phyloP scores from a whole-genome alignment of 345 rosid species.

The Isatis tinctoria region DNA sequence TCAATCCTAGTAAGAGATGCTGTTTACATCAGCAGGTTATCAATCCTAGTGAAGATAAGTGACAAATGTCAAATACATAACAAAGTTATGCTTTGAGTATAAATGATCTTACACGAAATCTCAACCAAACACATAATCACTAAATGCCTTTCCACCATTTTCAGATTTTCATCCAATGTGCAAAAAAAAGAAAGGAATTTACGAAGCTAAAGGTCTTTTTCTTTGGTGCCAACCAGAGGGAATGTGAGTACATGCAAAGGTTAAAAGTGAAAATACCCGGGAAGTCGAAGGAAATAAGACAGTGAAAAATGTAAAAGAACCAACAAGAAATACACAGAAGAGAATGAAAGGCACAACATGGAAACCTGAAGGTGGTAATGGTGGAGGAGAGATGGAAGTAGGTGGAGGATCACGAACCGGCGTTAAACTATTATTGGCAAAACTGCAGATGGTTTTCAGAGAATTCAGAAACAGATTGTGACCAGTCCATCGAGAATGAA shows the following conservation, averaged over 20 bases:
- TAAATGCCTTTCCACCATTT: not conserved
- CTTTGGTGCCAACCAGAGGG: too few relatives aligned
- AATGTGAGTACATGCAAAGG: too few relatives aligned
- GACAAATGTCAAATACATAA: not conserved
- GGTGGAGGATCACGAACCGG: conserved; percentile 42
- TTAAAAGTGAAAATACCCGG: not conserved
- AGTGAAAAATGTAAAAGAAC: not conserved
- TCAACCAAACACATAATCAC: not conserved
- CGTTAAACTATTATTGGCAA: conserved; percentile 35
- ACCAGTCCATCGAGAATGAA: not conserved
- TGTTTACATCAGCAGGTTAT: not conserved
- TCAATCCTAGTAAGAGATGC: not conserved
- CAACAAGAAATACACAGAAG: not conserved
- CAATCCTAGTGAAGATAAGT: not conserved
- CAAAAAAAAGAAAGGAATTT: too few relatives aligned
- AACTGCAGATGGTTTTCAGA: conserved; percentile 48
- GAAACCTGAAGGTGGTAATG: conserved; percentile 45
- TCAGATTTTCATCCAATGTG: too few relatives aligned
- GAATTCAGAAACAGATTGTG: conserved; percentile 25
- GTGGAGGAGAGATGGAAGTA: conserved; percentile 49
- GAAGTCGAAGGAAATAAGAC: not conserved
- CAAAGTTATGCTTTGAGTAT: not conserved
- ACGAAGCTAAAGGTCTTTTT: too few relatives aligned
- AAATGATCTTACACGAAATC: not conserved
- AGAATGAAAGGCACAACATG: not conserved